Evolutionary conservation across 2,329 filamentous ascomycete genomes (phyloP), one percentile per base, ranked within the genome.

Genomic region (Hymenoscyphus fructigenus): DNA sequence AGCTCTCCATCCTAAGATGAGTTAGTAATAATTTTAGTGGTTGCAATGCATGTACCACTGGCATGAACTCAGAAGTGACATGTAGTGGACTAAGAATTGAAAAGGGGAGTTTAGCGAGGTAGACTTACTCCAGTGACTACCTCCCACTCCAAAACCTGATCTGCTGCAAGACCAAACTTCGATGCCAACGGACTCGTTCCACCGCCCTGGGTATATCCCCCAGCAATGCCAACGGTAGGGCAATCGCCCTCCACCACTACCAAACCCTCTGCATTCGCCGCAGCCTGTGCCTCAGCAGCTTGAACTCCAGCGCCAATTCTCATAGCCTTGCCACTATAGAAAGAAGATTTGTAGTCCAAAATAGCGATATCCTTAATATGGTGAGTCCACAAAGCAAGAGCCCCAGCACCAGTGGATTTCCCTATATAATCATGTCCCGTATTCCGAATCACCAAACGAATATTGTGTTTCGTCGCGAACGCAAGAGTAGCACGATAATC

Each of bases 171-270:
- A 1, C 87, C 87, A 60, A 83, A 84, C 20, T 73, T 76, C 2
- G 82, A 82, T 26, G 76, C 78, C 1, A 89, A 77, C 0, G 81
- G 76, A 0, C 79, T 81, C 70, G 87, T 84, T 0, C 87, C 86
- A 7, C 85, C 86, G 2, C 85, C 85, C 70, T 87, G 84, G 4
- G 78, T 81, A 69, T 84, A 89, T 1, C 86, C 86, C 9, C 86
- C 86, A 0, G 83, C 81, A 9, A 85, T 70, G 1, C 85, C 85
- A 6, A 88, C 85, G 0, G 81, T 83, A 1, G 82, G 77, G 68
- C 83, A 85, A 64, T 84, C 82, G 5, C 84, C 84, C 0, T 80
- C 82, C 4, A 87, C 78, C 7, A 84, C 78, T 20, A 78, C 73
- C 2, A 84, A 70, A 38, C 77, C 79, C 55, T 78, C 70, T 0